A percentile compares a stretch with the other conserved stretches of the same genome.
Evolutionary conservation across 495 filamentous ascomycete species (phyloP).

Genomic region (Xylaria cubensis): DNA sequence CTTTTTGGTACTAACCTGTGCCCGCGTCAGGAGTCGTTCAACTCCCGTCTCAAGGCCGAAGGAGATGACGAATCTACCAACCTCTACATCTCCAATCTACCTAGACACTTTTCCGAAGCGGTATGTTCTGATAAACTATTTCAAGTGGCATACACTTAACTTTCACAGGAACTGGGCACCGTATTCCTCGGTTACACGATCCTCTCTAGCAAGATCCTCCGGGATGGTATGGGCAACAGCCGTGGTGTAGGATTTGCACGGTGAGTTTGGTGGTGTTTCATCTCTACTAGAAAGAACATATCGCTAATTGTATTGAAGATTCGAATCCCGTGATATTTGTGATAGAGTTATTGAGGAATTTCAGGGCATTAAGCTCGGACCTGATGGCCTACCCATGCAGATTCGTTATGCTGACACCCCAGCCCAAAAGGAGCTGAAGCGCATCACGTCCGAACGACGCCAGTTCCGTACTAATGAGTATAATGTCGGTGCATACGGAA

Average conservation of each 20-base stretch:
- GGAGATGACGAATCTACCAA: conserved; percentile 88
- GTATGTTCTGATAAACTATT: conserved; percentile 55
- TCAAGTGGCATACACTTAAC: conserved; percentile 26
- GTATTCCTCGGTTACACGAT: conserved; percentile 86
- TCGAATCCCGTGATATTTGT: conserved; percentile 85
- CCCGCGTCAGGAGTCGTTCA: conserved; percentile 81
- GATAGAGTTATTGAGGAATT: conserved; percentile 84
- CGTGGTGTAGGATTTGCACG: conserved; percentile 97
- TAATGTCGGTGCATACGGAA: conserved; percentile 70
- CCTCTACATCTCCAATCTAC: conserved; percentile 95
- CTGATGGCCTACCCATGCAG: conserved; percentile 80
- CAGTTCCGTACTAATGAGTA: conserved; percentile 96
- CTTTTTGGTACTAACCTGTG: conserved; percentile 30
- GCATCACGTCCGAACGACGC: conserved; percentile 88
- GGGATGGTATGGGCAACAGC: conserved; percentile 85
- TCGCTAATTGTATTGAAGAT: conserved; percentile 60
- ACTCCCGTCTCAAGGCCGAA: conserved; percentile 90
- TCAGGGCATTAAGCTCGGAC: conserved; percentile 72
- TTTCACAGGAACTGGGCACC: conserved; percentile 67
- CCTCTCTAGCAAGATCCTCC: conserved; percentile 89
- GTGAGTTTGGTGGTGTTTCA: conserved; percentile 56
- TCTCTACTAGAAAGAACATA: background rate
- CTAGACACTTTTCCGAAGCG: conserved; percentile 85
- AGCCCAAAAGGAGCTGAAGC: conserved; percentile 94
- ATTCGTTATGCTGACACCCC: conserved; percentile 97